These are phyloP conservation scores for Tricholoma flavovirens DNA, from an alignment of 768 basidiomycete species.

Conservation along the genomic window DNA sequence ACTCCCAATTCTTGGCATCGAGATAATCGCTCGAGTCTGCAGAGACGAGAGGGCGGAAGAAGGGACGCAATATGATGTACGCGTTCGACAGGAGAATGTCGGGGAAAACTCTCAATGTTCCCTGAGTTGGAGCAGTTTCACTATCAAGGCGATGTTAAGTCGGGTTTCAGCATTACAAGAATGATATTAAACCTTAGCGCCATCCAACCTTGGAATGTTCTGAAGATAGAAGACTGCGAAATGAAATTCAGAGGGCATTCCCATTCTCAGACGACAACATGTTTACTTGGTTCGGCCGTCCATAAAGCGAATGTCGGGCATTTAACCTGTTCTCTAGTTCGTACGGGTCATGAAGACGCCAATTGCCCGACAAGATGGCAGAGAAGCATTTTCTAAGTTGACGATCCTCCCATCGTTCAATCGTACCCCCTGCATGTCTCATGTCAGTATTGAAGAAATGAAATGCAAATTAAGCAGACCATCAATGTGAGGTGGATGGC, in stretches of 20 bases:
- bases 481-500: conserved; percentile 40
- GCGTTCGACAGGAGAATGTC: conserved; percentile 61
- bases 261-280: not conserved
- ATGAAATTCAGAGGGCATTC: conserved; percentile 1
- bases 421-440: conserved; percentile 48
- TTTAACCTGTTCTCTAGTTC: conserved; percentile 53
- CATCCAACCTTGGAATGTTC: conserved; percentile 77
- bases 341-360: conserved; percentile 64
- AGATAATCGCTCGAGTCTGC: conserved; percentile 36
- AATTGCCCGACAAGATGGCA: conserved; percentile 55
- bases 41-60: conserved; percentile 53
- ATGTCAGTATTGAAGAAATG: not conserved
- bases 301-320: conserved; percentile 60
- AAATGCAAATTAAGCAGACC: conserved; percentile 22
- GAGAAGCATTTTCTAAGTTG: conserved; percentile 53
- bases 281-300: conserved; percentile 44
- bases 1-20: conserved; percentile 49
- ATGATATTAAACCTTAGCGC: conserved; percentile 46
- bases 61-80: conserved; percentile 70
- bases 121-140: conserved; percentile 63
- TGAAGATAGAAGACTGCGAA: conserved; percentile 41
- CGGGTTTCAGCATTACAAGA: not conserved
- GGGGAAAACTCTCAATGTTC: conserved; percentile 66
- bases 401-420: conserved; percentile 73
- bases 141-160: conserved; percentile 21